Evolutionary conservation across 208 protist genomes (phyloP).

Genomic region (Acanthamoeba polyphaga): DNA sequence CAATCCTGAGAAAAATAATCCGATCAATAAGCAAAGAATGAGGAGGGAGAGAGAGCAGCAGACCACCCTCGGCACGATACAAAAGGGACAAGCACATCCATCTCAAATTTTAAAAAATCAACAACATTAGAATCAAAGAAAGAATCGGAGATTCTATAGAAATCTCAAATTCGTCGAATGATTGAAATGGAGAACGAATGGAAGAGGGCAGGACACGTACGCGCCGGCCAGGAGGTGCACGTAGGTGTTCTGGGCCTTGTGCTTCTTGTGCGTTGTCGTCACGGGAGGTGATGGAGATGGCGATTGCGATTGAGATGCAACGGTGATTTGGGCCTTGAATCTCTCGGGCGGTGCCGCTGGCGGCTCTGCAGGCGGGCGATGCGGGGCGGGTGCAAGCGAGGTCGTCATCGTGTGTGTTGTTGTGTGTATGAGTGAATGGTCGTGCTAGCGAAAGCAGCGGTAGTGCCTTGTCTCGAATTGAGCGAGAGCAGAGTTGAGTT

Average conservation of each 20-base stretch:
- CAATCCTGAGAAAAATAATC: constrained; percentile 76
- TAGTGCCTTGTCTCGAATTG: not conserved
- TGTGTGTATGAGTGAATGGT: not conserved
- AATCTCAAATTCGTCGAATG: constrained; percentile 63
- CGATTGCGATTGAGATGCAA: not conserved
- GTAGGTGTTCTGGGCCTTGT: constrained; percentile 14
- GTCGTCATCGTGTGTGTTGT: not conserved
- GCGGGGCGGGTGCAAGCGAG: not conserved
- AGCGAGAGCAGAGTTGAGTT: too few species aligned
- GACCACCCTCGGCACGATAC: not conserved
- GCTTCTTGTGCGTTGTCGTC: not conserved
- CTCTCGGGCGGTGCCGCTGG: not conserved
- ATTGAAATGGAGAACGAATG: not conserved
- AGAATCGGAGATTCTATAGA: not conserved
- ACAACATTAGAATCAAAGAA: not conserved
- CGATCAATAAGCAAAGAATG: constrained; percentile 55
- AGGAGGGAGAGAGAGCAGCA: not conserved
- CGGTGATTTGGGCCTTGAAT: constrained; percentile 10
- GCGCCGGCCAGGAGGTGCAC: constrained; percentile 39
- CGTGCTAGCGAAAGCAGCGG: not conserved
- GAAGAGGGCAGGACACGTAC: not conserved
- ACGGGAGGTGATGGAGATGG: not conserved
- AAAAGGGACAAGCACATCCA: constrained; percentile 41
- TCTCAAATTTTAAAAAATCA: too few species aligned
- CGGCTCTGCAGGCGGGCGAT: not conserved